phyloP scores from a whole-genome alignment of 331 rosid species.

The Arachis monticola region DNA sequence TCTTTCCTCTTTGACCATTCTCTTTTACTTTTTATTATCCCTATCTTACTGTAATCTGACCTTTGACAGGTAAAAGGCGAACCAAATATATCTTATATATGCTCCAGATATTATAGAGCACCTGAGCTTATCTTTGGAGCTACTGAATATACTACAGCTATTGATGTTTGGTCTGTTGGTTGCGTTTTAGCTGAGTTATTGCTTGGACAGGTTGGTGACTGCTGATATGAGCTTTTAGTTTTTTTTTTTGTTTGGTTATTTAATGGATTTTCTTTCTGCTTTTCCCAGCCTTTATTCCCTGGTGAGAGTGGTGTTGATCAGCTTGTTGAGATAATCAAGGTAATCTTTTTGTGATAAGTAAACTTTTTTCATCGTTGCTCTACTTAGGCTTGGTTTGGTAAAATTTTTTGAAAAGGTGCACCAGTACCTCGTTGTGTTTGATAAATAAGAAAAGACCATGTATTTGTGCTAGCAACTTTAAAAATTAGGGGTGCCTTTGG shows the following conservation, averaged over 20 bases:
- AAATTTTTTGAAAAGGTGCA: not conserved
- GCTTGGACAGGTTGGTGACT: constrained; percentile 83
- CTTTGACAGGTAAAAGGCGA: constrained; percentile 85
- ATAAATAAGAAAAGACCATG: no score
- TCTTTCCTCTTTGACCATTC: constrained; percentile 4
- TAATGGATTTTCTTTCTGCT: constrained; percentile 24
- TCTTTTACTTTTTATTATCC: constrained; percentile 21
- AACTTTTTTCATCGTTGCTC: constrained; percentile 10
- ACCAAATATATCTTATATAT: constrained; percentile 93
- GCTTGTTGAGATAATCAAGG: constrained; percentile 97
- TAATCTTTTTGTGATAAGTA: constrained; percentile 33
- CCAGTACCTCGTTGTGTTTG: no score
- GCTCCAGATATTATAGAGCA: constrained; percentile 95
- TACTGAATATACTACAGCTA: constrained; percentile 88
- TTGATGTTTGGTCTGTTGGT: constrained; percentile 96
- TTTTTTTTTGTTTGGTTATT: constrained; percentile 34
- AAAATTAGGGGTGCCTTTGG: no score
- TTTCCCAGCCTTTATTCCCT: constrained; percentile 85
- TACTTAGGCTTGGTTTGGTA: not conserved
- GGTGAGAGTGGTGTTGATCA: constrained; percentile 98
- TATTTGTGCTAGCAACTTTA: no score
- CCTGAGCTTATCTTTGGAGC: constrained; percentile 99
- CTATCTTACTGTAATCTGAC: constrained; percentile 30
- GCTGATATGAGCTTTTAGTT: not conserved
- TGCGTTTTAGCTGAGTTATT: constrained; percentile 94